Conservation (phyloP, 257 asterid species). For the Solanum pennellii region DNA sequence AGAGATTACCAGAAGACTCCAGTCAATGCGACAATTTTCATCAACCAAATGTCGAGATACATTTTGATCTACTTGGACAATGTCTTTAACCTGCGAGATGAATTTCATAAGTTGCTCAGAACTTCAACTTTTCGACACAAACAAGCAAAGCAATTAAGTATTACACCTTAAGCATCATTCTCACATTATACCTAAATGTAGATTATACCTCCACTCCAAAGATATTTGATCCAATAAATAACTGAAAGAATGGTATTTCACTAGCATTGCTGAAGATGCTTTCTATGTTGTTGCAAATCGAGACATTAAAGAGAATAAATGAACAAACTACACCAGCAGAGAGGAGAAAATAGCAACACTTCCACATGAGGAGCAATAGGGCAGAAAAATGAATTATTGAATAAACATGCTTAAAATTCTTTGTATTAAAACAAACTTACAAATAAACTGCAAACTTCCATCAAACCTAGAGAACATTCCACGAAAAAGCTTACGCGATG, state of each 20-base stretch:
- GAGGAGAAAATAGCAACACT: not conserved
- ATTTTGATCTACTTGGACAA: constrained; percentile 83
- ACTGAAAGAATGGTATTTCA: not conserved
- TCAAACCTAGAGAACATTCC: constrained; percentile 66
- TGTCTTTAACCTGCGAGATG: constrained; percentile 69
- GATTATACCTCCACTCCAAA: not conserved
- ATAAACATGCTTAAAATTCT: not conserved
- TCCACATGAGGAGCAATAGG: not conserved
- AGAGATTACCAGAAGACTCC: constrained; percentile 67
- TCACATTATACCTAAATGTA: not conserved
- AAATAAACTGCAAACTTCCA: constrained; percentile 89
- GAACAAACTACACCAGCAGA: not conserved
- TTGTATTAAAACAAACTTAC: constrained; percentile 31
- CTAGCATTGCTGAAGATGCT: not conserved
- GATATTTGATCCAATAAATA: not conserved
- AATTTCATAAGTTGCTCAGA: not conserved
- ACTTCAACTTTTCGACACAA: not conserved
- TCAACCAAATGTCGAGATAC: constrained; percentile 65
- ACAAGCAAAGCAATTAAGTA: not conserved
- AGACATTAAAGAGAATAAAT: not conserved
- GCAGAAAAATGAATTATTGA: not conserved
- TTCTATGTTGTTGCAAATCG: not conserved
- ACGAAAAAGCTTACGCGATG: constrained; percentile 85
- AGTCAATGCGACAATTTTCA: constrained; percentile 47
- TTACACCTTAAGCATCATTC: not conserved